Evolutionary conservation across 345 rosid species (phyloP).

Genomic region (Durio zibethinus): DNA sequence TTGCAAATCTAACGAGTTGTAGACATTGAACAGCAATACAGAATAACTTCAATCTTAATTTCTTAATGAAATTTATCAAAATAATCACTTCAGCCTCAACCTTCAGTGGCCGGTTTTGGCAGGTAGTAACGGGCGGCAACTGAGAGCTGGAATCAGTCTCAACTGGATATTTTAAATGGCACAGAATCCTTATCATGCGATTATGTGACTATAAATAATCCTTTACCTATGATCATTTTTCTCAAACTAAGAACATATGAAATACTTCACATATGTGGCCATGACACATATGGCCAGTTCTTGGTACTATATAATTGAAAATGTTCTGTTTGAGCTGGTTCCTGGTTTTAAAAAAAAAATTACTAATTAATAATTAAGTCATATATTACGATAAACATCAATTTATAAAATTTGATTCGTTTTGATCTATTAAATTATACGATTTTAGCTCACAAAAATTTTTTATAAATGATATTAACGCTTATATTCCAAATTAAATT

Average conservation of each 20-base stretch:
- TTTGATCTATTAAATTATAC: too few species aligned
- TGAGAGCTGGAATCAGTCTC: background rate
- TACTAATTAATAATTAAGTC: background rate
- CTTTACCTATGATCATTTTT: conserved; percentile 14
- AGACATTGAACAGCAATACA: background rate
- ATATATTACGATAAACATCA: too few species aligned
- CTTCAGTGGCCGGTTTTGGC: conserved; percentile 10
- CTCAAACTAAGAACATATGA: background rate
- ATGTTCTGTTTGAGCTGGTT: too few species aligned
- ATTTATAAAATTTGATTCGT: too few species aligned
- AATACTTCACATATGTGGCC: too few species aligned
- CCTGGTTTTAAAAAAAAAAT: background rate
- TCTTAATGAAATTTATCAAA: background rate
- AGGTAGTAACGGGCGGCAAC: background rate
- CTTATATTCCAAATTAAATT: too few species aligned
- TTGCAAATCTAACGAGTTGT: background rate
- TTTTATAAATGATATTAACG: too few species aligned
- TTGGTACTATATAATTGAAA: too few species aligned
- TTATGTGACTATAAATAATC: background rate
- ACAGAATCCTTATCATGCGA: background rate
- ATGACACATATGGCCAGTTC: too few species aligned
- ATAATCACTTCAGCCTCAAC: background rate
- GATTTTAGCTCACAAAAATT: too few species aligned
- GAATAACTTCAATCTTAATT: background rate
- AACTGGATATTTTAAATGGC: background rate